phyloP scores from a whole-genome alignment of 2,329 filamentous ascomycete genomes.

The Fusarium hostae region DNA sequence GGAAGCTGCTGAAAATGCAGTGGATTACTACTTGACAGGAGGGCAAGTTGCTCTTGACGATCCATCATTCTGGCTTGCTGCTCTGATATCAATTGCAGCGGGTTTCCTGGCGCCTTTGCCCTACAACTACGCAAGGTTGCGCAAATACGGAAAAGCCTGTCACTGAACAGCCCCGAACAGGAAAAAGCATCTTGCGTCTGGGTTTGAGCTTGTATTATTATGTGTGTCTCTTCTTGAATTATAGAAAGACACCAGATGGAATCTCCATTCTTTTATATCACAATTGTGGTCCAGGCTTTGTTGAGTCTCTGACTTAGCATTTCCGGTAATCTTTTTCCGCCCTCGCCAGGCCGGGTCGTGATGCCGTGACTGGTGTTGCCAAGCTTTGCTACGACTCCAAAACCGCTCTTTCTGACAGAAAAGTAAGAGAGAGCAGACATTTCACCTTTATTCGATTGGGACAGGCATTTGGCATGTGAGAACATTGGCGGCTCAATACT shows the following conservation, averaged over 20 bases:
- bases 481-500: background rate
- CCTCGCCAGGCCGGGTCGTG: background rate
- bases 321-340: background rate
- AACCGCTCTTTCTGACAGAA: background rate
- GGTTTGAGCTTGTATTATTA: background rate
- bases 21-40: conserved; percentile 66
- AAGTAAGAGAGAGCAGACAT: background rate
- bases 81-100: conserved; percentile 55
- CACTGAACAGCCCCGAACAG: conserved; percentile 47
- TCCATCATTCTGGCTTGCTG: conserved; percentile 63
- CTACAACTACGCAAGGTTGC: conserved; percentile 63
- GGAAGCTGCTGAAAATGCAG: conserved; percentile 64
- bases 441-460: rapidly evolving
- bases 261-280: no score
- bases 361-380: background rate
- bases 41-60: conserved; percentile 59
- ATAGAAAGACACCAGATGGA: rapidly evolving
- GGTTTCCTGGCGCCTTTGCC: conserved; percentile 62
- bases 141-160: conserved; percentile 60
- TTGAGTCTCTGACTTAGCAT: background rate
- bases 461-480: rapidly evolving
- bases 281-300: rapidly evolving
- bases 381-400: background rate
- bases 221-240: rapidly evolving
- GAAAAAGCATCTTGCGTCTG: background rate